Conservation (phyloP, 345 rosid species). For the Eucalyptus paniculata region DNA sequence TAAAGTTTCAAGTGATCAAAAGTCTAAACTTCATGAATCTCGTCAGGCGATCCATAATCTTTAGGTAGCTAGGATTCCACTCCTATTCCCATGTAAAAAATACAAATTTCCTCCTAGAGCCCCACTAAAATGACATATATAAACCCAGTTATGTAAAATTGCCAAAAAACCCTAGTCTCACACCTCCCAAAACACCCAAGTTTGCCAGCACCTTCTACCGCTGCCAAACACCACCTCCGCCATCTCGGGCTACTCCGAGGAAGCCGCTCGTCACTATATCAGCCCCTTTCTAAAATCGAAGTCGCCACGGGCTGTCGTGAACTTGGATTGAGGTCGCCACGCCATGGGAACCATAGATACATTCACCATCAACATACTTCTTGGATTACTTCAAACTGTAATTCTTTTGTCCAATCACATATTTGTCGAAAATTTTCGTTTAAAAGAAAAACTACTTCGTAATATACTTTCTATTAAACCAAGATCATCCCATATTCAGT, state of each 20-base stretch:
- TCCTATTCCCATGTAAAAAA: not conserved
- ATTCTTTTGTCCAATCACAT: not conserved
- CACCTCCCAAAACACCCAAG: not conserved
- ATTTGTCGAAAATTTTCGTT: not conserved
- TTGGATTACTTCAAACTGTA: not conserved
- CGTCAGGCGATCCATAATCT: not conserved
- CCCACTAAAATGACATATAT: not conserved
- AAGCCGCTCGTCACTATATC: not conserved
- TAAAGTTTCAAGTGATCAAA: not conserved
- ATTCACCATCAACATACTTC: not conserved
- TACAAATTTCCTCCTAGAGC: not conserved
- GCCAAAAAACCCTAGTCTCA: not conserved
- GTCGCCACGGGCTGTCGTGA: not conserved
- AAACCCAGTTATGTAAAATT: not conserved
- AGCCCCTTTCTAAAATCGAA: not conserved
- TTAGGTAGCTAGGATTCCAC: not conserved
- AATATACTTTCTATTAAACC: not conserved
- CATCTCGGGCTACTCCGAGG: not conserved
- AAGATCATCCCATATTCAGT: not conserved
- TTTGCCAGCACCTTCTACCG: not conserved
- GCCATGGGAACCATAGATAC: not conserved
- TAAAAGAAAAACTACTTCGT: not conserved
- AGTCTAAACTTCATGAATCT: not conserved
- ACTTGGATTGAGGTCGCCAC: not conserved
- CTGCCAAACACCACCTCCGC: not conserved